Percentiles rank a stretch among this genome's conserved stretches.
Conservation (phyloP, 495 filamentous ascomycete species). For the Letharia columbiana region DNA sequence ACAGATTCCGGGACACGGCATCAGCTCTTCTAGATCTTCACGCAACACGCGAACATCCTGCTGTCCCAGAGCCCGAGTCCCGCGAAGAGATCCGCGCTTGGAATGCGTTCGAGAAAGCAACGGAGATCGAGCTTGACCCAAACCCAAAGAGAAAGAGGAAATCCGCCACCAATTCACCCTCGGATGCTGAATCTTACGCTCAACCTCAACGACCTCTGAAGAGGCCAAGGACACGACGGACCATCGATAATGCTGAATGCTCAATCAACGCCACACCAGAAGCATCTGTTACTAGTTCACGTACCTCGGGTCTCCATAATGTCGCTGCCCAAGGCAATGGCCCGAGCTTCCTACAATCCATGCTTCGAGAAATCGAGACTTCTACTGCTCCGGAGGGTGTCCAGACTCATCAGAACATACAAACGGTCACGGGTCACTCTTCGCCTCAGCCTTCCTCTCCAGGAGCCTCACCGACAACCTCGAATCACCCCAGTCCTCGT, state of each 20-base stretch:
- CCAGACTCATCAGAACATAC: conserved; percentile 38
- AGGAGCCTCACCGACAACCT: conserved; percentile 60
- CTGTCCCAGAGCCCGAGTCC: conserved; percentile 53
- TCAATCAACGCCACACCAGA: conserved; percentile 36
- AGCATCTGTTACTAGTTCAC: conserved; percentile 23
- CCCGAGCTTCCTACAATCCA: conserved; percentile 67
- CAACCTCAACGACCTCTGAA: conserved; percentile 59
- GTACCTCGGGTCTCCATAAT: conserved; percentile 20
- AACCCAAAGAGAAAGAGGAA: conserved; percentile 61
- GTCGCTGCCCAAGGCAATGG: conserved; percentile 33
- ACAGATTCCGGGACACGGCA: conserved; percentile 58
- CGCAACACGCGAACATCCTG: conserved; percentile 37
- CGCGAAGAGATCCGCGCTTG: conserved; percentile 76
- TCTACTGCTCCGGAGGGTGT: conserved; percentile 49
- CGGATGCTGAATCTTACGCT: conserved; percentile 44
- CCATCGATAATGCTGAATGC: conserved; percentile 43
- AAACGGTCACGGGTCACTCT: conserved; percentile 38
- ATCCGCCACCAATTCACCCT: conserved; percentile 66
- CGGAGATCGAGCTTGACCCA: conserved; percentile 52
- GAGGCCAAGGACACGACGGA: conserved; percentile 63
- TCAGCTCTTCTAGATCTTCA: conserved; percentile 41
- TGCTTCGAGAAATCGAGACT: conserved; percentile 80
- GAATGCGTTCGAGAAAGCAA: conserved; percentile 79
- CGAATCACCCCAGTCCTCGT: conserved; percentile 58
- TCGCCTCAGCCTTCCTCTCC: conserved; percentile 61